Evolutionary conservation across 306 rosid species (phyloP), one percentile per base, ranked within the genome.

Genomic region (Benincasa hispida): DNA sequence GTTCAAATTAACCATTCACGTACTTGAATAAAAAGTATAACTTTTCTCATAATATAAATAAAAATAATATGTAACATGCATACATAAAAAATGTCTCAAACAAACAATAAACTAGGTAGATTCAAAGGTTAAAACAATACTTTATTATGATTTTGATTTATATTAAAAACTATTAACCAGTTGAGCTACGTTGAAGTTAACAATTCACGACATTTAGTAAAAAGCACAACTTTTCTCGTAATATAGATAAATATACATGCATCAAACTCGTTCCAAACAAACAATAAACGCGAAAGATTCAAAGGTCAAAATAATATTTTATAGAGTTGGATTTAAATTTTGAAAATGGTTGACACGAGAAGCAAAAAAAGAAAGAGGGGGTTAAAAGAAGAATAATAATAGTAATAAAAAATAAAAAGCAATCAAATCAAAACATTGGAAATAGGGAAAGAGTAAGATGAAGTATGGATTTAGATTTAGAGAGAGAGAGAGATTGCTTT

Each of bases 371-470:
- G 84, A 58, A 83, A 85, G 56, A 79, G 81, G 86, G 86, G 83
- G 81, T 86, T 84, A 88, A 83, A 74, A 82, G 80, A 76, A 48
- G 6, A 21, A 69, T 75, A 17, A 77, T 22, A 81, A 81, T 41
- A 39, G 19, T 22, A 68, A 42, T 68, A 42, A 68, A 50, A 68
- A 12, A 68, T 24, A 68, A 42, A 68, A 68, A 68, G 75, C 34
- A 42, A 68, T 68, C 13, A 68, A 68, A 68, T 24, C 35, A 85
- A 85, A 80, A 81, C 82, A 82, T 91, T 79, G 93, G 95, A 89
- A 89, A 88, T 83, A 79, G 95, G 69, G 87, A 91, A 88, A 89
- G 86, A 82, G 79, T 84, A 79, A 79, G 82, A 87, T 17, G 73
- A 66, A 37, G 74, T 67, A 37, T 67, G 53, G 74, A 67, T 39